Evolutionary conservation across 179 eudicot genomes (phyloP).

Genomic region (Sideroxylon spinosum): DNA sequence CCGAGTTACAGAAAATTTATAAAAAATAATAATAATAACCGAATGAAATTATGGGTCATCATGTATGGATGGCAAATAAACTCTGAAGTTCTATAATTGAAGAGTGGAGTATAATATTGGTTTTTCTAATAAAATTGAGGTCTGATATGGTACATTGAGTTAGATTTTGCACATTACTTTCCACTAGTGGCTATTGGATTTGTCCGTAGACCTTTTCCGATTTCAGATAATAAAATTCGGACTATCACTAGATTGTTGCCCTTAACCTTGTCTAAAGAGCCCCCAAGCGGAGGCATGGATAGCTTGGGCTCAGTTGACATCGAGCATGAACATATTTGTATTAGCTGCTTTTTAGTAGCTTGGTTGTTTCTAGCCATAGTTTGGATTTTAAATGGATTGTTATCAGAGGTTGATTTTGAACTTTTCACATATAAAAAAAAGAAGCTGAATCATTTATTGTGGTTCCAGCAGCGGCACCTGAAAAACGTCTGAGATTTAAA

Average conservation of each 20-base stretch:
- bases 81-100: background rate
- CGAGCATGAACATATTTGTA: background rate
- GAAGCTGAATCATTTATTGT: slow-evolving; percentile 17
- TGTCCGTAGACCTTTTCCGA: background rate
- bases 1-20: too few relatives aligned
- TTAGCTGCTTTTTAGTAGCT: background rate
- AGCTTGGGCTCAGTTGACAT: background rate
- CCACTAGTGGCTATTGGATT: background rate
- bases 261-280: background rate
- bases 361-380: background rate
- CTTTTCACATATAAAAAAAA: slow-evolving; percentile 2
- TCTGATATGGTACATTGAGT: too few relatives aligned
- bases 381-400: background rate
- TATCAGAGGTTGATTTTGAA: background rate
- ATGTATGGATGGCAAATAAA: background rate
- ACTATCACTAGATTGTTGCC: background rate
- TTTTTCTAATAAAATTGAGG: background rate
- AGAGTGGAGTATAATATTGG: background rate
- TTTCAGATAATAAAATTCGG: background rate
- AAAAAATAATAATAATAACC: too few relatives aligned
- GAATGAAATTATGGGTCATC: too few relatives aligned
- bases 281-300: background rate
- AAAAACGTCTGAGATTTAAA: slow-evolving; percentile 74
- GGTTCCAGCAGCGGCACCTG: slow-evolving; percentile 31
- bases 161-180: background rate